Evolutionary conservation across 2,329 filamentous ascomycete species (phyloP), one percentile per base, ranked within the genome.

Genomic region (Xylariaceae sp.): DNA sequence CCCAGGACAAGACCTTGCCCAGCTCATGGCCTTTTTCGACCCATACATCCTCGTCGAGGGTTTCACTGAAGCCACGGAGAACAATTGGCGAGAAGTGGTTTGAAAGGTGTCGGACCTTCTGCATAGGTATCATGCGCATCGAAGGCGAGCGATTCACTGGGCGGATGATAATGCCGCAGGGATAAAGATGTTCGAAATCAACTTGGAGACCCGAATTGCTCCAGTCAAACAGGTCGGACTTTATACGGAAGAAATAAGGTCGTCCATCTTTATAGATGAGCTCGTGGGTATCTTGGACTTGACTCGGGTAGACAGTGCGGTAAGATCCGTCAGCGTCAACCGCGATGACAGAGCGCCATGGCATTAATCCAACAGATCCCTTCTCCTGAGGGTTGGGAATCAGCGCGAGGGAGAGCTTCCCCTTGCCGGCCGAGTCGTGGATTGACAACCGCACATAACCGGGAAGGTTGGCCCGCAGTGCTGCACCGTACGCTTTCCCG

Each of bases 151-250:
- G 23, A 5, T 35, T 33, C 8, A 41, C 42, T 13, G 50, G 50
- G 11, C 50, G 42, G 21, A 51, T 8, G 26, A 51, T 45, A 10
- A 44, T 18, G 10, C 48, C 48, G 26, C 40, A 39, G 20, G 48
- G 48, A 33, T 51, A 51, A 16, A 51, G 40, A 24, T 44, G 48
- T 16, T 51, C 48, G 10, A 51, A 39, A 7, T 36, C 41, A 15
- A 51, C 26, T 39, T 51, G 40, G 9, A 51, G 26, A 8, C 23
- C 40, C 6, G 39, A 30, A 15, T 26, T 21, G 10, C 16, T 24
- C 50, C 50, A 51, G 26, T 51, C 48, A 24, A 51, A 51, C 3
- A 51, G n/a, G 20, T 45, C 36, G 7, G 50, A 53, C 13, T 53
- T 53, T 5, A 41, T 27, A 16, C 50, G 50, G 15, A 35, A 48